Percentiles rank a stretch among this genome's conserved stretches.
Evolutionary conservation across 1,284 basidiomycete species (phyloP).

Genomic region (Testicularia cyperi): DNA sequence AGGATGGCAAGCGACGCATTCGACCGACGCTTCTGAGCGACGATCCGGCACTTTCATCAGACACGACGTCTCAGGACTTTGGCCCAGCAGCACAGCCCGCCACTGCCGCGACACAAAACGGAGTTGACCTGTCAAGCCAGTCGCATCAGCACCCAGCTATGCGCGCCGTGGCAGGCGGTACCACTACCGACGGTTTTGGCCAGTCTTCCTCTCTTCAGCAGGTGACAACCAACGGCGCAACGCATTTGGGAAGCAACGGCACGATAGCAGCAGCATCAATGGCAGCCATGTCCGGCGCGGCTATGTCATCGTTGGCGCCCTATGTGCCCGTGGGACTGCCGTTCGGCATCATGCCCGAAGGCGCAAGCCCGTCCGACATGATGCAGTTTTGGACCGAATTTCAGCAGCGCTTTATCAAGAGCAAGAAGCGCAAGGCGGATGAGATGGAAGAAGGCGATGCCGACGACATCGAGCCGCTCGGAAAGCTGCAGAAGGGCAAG

Average conservation of each 20-base stretch:
- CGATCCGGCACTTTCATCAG: slow-evolving; percentile 6
- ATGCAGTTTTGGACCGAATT: slow-evolving; percentile 42
- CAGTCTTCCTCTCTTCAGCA: background rate
- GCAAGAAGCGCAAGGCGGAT: slow-evolving; percentile 35
- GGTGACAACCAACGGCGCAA: background rate
- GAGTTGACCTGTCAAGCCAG: no score
- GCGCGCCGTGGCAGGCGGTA: slow-evolving; percentile 27
- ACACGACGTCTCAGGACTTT: background rate
- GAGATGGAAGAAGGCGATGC: slow-evolving; percentile 9
- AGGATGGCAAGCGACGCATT: slow-evolving; percentile 69
- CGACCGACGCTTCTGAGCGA: slow-evolving; percentile 65
- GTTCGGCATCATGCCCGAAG: slow-evolving; percentile 38
- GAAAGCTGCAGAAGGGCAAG: slow-evolving; percentile 32
- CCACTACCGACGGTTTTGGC: slow-evolving; percentile 21
- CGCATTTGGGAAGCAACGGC: background rate
- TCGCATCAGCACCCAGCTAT: slow-evolving; percentile 23
- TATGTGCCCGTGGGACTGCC: slow-evolving; percentile 24
- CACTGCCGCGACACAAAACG: background rate
- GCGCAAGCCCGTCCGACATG: slow-evolving; percentile 29
- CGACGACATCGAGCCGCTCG: slow-evolving; percentile 35
- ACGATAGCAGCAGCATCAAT: background rate
- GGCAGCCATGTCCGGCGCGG: background rate
- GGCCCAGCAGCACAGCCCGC: slow-evolving; percentile 4
- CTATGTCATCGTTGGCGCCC: slow-evolving; percentile 20
- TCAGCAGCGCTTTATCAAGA: slow-evolving; percentile 28